A percentile compares a stretch with the other conserved stretches of the same genome.
Evolutionary conservation across 2,329 filamentous ascomycete species (phyloP).

Genomic region (Lasiodiplodia hormozganensis): DNA sequence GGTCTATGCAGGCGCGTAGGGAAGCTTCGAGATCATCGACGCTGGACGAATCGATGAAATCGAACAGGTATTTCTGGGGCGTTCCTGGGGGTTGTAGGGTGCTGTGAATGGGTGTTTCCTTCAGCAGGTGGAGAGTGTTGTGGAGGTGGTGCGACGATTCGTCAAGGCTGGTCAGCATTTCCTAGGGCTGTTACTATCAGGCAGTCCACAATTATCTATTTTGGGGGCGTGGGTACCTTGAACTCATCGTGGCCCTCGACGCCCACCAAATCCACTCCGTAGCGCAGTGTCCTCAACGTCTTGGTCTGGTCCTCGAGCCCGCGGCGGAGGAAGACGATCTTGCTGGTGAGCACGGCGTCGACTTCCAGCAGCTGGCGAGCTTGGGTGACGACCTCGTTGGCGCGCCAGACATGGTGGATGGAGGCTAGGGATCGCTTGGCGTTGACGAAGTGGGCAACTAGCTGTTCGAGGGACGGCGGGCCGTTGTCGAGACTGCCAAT

Average conservation of each 20-base stretch:
- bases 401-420: constrained; percentile 81
- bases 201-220: background rate
- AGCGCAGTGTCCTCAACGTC: constrained; percentile 51
- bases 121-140: constrained; percentile 70
- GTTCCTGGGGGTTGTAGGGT: constrained; percentile 63
- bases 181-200: constrained; percentile 37
- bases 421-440: constrained; percentile 88
- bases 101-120: constrained; percentile 68
- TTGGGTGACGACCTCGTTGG: constrained; percentile 81
- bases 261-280: constrained; percentile 52
- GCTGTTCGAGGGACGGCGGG: constrained; percentile 68
- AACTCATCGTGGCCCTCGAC: constrained; percentile 53
- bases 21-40: constrained; percentile 71
- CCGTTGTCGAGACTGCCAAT: constrained; percentile 47
- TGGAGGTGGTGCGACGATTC: constrained; percentile 69
- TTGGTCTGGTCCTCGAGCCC: constrained; percentile 54
- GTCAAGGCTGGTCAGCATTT: constrained; percentile 70
- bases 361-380: constrained; percentile 81
- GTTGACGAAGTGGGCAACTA: constrained; percentile 83
- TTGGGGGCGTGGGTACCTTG: constrained; percentile 41
- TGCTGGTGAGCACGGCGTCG: constrained; percentile 70
- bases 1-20: constrained; percentile 73
- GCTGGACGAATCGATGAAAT: constrained; percentile 77
- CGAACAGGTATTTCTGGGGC: constrained; percentile 67
- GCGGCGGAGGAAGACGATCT: constrained; percentile 52